phyloP scores from a whole-genome alignment of 2,329 filamentous ascomycete genomes.

The Fusarium penzigii region DNA sequence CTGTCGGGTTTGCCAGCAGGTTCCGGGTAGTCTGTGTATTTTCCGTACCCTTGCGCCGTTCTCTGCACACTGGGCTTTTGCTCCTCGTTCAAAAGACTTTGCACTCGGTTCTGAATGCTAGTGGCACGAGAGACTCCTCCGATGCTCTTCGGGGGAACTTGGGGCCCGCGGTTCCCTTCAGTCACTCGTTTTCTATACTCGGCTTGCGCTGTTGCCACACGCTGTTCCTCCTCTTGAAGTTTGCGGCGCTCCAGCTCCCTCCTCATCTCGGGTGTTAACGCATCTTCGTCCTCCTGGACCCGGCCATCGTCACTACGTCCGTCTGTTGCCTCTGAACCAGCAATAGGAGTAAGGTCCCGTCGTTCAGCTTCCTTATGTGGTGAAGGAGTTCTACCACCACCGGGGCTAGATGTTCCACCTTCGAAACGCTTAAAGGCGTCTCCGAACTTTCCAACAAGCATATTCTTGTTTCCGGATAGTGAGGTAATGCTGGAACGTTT shows the following conservation, averaged over 20 bases:
- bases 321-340: slow-evolving; percentile 70
- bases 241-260: slow-evolving; percentile 83
- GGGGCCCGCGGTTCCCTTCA: slow-evolving; percentile 40
- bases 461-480: slow-evolving; percentile 73
- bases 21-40: slow-evolving; percentile 66
- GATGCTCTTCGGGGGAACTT: slow-evolving; percentile 54
- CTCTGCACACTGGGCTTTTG: slow-evolving; percentile 60
- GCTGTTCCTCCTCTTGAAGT: slow-evolving; percentile 83
- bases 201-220: slow-evolving; percentile 84
- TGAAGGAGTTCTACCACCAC: slow-evolving; percentile 46
- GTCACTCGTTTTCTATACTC: slow-evolving; percentile 81
- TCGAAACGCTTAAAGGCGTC: slow-evolving; percentile 95
- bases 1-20: slow-evolving; percentile 40
- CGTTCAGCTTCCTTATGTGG: slow-evolving; percentile 50
- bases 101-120: slow-evolving; percentile 91
- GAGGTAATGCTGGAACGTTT: slow-evolving; percentile 77
- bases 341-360: slow-evolving; percentile 67
- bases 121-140: slow-evolving; percentile 66
- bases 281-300: slow-evolving; percentile 60
- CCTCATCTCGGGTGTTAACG: slow-evolving; percentile 82
- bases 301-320: slow-evolving; percentile 63
- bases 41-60: slow-evolving; percentile 88
- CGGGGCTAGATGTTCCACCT: slow-evolving; percentile 41
- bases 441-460: slow-evolving; percentile 86
- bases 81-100: slow-evolving; percentile 80